Base-by-base conservation (phyloP, 2,329 filamentous ascomycete genomes). In the Clonostachys rhizophaga region DNA sequence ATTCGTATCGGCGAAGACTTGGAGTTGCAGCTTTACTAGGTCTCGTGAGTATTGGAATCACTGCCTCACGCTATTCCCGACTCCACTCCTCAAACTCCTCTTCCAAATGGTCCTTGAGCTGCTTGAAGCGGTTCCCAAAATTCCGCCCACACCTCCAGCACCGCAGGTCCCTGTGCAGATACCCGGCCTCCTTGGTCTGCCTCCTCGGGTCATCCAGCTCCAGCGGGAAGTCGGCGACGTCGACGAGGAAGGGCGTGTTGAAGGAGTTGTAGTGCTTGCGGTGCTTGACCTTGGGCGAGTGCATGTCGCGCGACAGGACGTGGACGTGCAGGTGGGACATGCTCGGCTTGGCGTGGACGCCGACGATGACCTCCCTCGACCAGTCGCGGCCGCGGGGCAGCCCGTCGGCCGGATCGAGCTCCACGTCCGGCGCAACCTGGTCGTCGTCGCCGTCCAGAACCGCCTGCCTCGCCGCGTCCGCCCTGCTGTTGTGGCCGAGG, bases 301-400 rank as follows among this genome's bases (percentile, higher is more conserved):
- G 76, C 75, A 89, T 86, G 62, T 99, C 94, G 16, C 81, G 74
- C 37, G 87, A 89, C 48, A 97, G 68, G 33, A 97, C 82, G 65
- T 99, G 94, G 5, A 97, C 75, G 66, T 99, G 94, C 47, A 97
- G 63, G 63, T 97, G 90, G 52, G 81, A 85, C 94, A 99, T 97
- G 47, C 86, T 91, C 4, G 94, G 94, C 55, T 86, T 82, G 4
- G 89, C 87, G 68, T 99, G 94, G 8, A 96, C 79, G 13, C 94
- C 94, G 17, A 84, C 78, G 44, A 81, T 78, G 43, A 97, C 76
- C 24, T 94, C 89, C 12, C 71, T 69, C 39, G 72, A 67, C 89
- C 91, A 97, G 67, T 96, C 84, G 20, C 92, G 77, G 1, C 91
- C 91, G 0, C 60, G 52, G 0, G 91, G 91, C 9, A 91, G 68